Evolutionary conservation across 1,284 basidiomycete genomes (phyloP).

Genomic region (Schizopora paradoxa): DNA sequence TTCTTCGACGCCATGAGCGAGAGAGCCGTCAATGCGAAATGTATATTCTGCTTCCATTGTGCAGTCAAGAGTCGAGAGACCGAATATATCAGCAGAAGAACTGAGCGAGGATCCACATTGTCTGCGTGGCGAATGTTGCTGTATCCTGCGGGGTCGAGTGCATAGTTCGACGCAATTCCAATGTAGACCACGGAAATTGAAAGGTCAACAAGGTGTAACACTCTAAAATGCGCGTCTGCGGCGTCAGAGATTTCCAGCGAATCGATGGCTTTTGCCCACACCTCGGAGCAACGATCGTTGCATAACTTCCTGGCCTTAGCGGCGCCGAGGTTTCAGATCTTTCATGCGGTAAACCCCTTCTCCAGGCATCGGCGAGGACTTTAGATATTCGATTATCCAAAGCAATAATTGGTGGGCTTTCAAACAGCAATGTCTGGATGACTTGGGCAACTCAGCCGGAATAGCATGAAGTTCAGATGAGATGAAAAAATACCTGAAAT

Average conservation of each 20-base stretch:
- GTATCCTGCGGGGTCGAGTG: slow-evolving; percentile 2
- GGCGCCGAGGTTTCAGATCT: no score
- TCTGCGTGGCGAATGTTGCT: neutral
- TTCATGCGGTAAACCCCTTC: no score
- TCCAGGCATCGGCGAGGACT: no score
- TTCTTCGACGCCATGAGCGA: slow-evolving; percentile 31
- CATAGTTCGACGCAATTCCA: slow-evolving; percentile 4
- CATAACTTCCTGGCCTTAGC: no score
- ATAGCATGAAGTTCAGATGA: no score
- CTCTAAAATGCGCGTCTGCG: neutral
- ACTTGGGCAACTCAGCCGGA: no score
- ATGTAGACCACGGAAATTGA: slow-evolving; percentile 4
- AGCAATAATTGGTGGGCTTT: no score
- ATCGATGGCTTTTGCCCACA: neutral
- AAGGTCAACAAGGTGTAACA: slow-evolving; percentile 13
- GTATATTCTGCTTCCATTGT: no score
- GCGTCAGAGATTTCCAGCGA: no score
- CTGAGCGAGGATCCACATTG: slow-evolving; percentile 4
- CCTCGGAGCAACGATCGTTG: neutral
- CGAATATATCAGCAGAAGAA: slow-evolving; percentile 11
- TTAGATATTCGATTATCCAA: no score
- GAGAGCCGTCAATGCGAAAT: slow-evolving; percentile 29
- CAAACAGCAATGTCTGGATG: no score
- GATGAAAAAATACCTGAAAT: no score
- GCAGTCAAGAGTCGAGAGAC: slow-evolving; percentile 8